Evolutionary conservation across 2,329 filamentous ascomycete species (phyloP), one percentile per base, ranked within the genome.

Genomic region (Botrytis aclada): DNA sequence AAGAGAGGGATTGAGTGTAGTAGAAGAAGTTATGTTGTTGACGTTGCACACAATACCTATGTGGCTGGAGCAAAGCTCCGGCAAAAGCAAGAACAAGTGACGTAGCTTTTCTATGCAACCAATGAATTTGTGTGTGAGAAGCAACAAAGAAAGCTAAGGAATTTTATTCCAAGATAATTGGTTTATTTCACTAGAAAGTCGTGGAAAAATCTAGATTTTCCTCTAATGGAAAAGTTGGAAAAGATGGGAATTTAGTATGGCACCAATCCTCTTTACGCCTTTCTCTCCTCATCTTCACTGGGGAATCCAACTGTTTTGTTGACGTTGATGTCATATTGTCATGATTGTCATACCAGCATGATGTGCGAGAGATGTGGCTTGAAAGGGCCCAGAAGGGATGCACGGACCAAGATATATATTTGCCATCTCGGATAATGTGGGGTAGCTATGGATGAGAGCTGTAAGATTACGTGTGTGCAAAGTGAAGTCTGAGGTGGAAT

Each of bases 201-300:
- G 29, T 43, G 29, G 66, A 39, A 41, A 65, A 65, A 65, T 56
- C 60, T 41, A 65, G 69, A 71, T 64, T 65, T 54, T 18, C 14
- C 14, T 56, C n/a, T 47, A 43, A 63, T 63, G 64, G 64, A 71
- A 71, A 62, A 71, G 69, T 71, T 63, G 69, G 69, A 71, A 64
- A 20, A 32, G 58, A 62, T 64, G 56, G 66, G 69, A 71, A 20
- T 66, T 39, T 62, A 54, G 47, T 7, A 54, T 14, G 37, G 25
- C n/a, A n/a, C 25, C 60, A 41, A 16, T 62, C 25, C 7, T 62
- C 41, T 39, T n/a, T 9, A 62, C 60, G 60, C 41, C 0, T 47
- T 45, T 47, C 16, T 34, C 63, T n/a, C 8, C 43, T 66, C 63
- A 37, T 54, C 63, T 51, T 34, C 43, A 18, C n/a, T 29, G 9